phyloP scores from a whole-genome alignment of 2,329 filamentous ascomycete genomes.

The Colletotrichum sp. region DNA sequence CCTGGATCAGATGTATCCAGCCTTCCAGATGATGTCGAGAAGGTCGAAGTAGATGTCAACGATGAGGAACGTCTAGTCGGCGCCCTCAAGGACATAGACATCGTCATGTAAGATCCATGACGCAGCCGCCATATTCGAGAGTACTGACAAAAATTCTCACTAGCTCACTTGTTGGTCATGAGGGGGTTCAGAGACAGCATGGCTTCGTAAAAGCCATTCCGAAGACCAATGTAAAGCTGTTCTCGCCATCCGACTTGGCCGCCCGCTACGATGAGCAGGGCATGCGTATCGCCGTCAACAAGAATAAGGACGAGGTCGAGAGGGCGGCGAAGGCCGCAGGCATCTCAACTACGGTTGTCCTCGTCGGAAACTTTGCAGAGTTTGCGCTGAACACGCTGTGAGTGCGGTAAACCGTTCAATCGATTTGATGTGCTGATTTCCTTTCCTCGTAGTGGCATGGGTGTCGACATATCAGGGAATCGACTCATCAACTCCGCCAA shows the following conservation, averaged over 20 bases:
- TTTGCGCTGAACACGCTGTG: constrained; percentile 24
- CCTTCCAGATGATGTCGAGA: constrained; percentile 10
- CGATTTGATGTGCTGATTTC: background rate
- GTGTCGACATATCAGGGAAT: background rate
- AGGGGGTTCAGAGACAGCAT: constrained; percentile 26
- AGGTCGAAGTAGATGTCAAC: constrained; percentile 1
- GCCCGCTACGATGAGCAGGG: constrained; percentile 27
- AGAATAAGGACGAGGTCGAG: constrained; percentile 28
- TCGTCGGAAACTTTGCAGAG: constrained; percentile 29
- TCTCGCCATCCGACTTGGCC: constrained; percentile 31
- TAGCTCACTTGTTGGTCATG: constrained; percentile 26
- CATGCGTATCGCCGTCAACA: constrained; percentile 23
- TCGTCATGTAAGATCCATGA: background rate
- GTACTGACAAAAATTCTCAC: accelerated
- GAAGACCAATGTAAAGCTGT: constrained; percentile 29
- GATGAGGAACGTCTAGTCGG: background rate
- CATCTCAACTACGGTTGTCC: constrained; percentile 25
- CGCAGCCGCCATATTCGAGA: accelerated
- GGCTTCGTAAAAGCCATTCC: constrained; percentile 31
- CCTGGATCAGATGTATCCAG: constrained; percentile 28
- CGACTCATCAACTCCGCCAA: background rate
- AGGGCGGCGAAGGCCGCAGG: constrained; percentile 25
- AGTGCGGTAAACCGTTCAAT: too few relatives aligned
- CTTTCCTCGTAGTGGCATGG: background rate
- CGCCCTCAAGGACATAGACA: constrained; percentile 5